phyloP scores from a whole-genome alignment of 345 rosid genomes.

The Capsella bursapastoris region DNA sequence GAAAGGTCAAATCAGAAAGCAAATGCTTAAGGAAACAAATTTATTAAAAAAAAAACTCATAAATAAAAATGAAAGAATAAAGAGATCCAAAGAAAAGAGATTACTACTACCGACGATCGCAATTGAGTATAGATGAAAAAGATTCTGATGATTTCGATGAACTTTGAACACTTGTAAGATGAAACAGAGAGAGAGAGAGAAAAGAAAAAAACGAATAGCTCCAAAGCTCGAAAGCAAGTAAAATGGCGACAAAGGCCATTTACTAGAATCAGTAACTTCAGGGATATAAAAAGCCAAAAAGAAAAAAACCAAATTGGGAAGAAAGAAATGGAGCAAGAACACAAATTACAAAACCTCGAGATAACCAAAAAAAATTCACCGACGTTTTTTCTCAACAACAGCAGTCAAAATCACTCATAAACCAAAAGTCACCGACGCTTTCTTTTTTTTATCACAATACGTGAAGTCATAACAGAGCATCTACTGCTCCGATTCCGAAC shows the following conservation, averaged over 20 bases:
- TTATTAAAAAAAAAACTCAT: not conserved
- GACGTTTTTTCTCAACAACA: conserved; percentile 21
- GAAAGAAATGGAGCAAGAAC: conserved; percentile 5
- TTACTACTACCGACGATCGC: conserved; percentile 16
- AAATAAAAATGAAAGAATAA: not conserved
- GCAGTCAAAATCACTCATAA: conserved; percentile 13
- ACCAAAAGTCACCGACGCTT: conserved; percentile 44
- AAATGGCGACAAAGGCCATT: conserved; percentile 34
- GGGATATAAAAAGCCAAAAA: conserved; percentile 6
- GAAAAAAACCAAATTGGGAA: conserved; percentile 10
- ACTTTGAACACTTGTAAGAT: conserved; percentile 26
- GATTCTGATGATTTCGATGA: conserved; percentile 4
- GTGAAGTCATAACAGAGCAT: not conserved
- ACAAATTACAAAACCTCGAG: conserved; percentile 4
- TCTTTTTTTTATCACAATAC: too few relatives aligned
- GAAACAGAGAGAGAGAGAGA: not conserved
- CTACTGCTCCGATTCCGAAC: not conserved
- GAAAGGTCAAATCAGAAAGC: not conserved
- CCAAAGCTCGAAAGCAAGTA: conserved; percentile 22
- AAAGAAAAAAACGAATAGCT: conserved; percentile 18
- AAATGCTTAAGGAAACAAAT: not conserved
- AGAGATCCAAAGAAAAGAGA: conserved; percentile 20
- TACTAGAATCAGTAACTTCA: conserved; percentile 29
- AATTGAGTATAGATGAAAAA: not conserved
- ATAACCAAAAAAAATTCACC: conserved; percentile 20